Evolutionary conservation across 139 green algal genomes (phyloP).

Genomic region (Monoraphidium neglectum): DNA sequence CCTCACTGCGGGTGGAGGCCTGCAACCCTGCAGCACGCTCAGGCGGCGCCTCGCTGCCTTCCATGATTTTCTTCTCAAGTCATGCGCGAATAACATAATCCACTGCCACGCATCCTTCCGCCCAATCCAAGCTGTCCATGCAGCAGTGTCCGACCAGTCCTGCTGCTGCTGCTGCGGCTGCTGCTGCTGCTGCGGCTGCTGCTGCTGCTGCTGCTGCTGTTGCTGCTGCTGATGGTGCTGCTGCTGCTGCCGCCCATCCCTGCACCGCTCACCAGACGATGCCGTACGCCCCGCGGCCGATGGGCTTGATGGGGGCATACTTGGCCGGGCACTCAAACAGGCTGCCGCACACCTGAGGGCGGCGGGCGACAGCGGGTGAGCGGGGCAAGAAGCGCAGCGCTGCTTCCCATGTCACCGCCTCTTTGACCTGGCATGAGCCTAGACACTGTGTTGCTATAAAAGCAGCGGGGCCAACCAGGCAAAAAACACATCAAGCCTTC

Average conservation of each 20-base stretch:
- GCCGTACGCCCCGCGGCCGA: slow-evolving; percentile 97
- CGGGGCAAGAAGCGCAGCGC: not conserved
- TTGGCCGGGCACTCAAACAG: slow-evolving; percentile 63
- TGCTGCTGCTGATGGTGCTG: no score
- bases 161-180: not conserved
- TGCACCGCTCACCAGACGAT: slow-evolving; percentile 88
- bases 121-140: no score
- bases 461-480: not conserved
- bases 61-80: no score
- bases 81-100: no score
- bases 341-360: slow-evolving; percentile 53
- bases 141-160: not conserved
- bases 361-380: not conserved
- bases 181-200: no score
- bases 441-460: not conserved
- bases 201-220: no score
- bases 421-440: not conserved
- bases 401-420: not conserved
- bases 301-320: slow-evolving; percentile 74
- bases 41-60: no score
- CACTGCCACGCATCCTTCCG: no score
- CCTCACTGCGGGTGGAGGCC: no score
- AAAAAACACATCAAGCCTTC: no score
- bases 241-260: no score
- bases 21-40: no score